Evolutionary conservation across 2,329 filamentous ascomycete genomes (phyloP), one percentile per base, ranked within the genome.

Genomic region (Colletotrichum acutatum): DNA sequence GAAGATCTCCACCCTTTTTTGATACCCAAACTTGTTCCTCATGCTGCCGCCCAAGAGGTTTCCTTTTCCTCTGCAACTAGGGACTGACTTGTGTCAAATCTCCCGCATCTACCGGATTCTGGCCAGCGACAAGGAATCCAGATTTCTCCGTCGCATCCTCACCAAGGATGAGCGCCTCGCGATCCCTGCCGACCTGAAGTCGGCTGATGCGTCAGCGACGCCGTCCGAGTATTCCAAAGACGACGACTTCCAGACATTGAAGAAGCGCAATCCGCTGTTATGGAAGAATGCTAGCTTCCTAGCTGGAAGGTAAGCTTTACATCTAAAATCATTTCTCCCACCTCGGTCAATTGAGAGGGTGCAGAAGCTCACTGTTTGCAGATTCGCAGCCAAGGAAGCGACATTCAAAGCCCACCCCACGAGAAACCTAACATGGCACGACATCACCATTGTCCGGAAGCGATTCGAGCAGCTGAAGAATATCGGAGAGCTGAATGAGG

Each of bases 61-160:
- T 77, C 91, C 92, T 1, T 85, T 90, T n/a, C 85, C 90, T 1
- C 79, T 96, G 16, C 87, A 88, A 61, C 84, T 97, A 65, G 95
- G 95, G 71, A 96, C 90, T 60, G 95, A 97, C 80, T 92, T 97
- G 69, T 95, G 94, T 81, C 87, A 88, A 70, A 88, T 95, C 70
- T 82, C 87, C 0, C 91, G 95, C 68, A 90, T 97, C 72, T 83
- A 85, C 74, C 80, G 82, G 24, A 85, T 95, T 64, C 81, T 96
- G 65, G 81, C 79, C 22, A 80, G 84, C 30, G 79, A 83, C 9
- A 79, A 80, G 52, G 84, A 83, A 1, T 66, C 74, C 5, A 84
- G 83, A 34, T 90, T 90, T 76, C 78, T 90, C 62, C 78, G 80
- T 11, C 85, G 86, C 68, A 78, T 91, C 63, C 80, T 91, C 28